phyloP scores from a whole-genome alignment of 495 filamentous ascomycete species.

The Podospora bellae-mahoneyi region DNA sequence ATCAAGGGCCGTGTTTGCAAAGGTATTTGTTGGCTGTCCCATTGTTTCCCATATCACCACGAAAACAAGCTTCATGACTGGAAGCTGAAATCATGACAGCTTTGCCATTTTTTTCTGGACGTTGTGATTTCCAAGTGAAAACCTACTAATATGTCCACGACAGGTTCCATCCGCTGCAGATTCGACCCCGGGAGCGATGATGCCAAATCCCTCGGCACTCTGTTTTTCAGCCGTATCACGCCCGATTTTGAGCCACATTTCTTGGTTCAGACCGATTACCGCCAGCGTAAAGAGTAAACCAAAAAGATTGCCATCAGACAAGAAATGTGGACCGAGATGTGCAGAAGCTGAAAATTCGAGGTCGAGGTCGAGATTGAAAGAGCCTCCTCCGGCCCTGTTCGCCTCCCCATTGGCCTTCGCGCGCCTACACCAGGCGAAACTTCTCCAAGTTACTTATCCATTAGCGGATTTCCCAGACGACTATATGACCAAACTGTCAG shows the following conservation, averaged over 20 bases:
- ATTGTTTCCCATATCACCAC: not conserved
- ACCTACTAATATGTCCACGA: not conserved
- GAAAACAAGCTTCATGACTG: no score
- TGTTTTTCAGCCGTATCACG: conserved; percentile 28
- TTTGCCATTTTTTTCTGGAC: not conserved
- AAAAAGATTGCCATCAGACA: conserved; percentile 27
- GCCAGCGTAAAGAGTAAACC: conserved; percentile 13
- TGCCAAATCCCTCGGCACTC: conserved; percentile 31
- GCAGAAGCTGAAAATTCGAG: not conserved
- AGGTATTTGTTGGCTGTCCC: conserved; percentile 22
- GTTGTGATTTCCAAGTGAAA: not conserved
- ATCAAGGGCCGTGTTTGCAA: conserved; percentile 26
- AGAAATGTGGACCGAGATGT: no score
- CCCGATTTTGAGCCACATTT: conserved; percentile 38
- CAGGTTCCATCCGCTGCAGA: conserved; percentile 36
- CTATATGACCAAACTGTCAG: conserved; percentile 12
- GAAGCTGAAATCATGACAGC: no score
- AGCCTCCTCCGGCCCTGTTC: conserved; percentile 25
- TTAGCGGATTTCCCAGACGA: conserved; percentile 38
- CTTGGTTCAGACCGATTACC: conserved; percentile 27
- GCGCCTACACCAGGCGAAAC: conserved; percentile 23
- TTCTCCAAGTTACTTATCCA: conserved; percentile 22
- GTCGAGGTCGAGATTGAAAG: conserved; percentile 13
- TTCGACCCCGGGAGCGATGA: conserved; percentile 29
- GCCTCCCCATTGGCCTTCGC: conserved; percentile 32